Conservation (phyloP, 1,139 yeast genomes). For the Geotrichum restrictum region DNA sequence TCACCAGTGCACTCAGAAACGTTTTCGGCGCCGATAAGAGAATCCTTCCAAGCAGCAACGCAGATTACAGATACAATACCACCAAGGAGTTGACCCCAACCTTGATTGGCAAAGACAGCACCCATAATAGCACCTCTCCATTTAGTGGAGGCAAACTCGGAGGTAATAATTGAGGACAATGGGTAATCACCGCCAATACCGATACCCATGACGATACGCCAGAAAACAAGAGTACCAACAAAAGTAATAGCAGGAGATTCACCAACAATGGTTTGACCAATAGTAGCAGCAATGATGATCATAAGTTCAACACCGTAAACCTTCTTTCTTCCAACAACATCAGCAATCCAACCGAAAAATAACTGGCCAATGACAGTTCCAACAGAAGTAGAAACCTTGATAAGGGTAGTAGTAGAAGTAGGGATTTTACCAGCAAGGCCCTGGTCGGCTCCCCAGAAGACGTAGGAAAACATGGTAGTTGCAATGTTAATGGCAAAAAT, state of each 20-base stretch:
- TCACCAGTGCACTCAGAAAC: conserved; percentile 53
- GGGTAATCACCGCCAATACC: conserved; percentile 99
- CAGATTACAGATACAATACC: conserved; percentile 39
- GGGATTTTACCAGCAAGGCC: conserved; percentile 49
- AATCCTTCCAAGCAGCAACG: conserved; percentile 41
- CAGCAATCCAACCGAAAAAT: conserved; percentile 76
- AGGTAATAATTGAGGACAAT: conserved; percentile 63
- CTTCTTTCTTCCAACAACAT: conserved; percentile 75
- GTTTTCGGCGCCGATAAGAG: conserved; percentile 66
- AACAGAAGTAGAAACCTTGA: conserved; percentile 82
- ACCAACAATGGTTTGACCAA: conserved; percentile 60
- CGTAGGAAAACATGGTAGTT: conserved; percentile 51
- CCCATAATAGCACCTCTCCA: conserved; percentile 44
- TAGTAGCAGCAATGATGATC: conserved; percentile 71
- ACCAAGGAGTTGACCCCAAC: conserved; percentile 45
- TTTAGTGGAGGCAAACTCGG: conserved; percentile 38
- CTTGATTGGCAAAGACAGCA: conserved; percentile 43
- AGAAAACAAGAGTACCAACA: conserved; percentile 56
- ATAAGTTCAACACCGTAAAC: conserved; percentile 83
- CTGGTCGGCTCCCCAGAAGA: conserved; percentile 51
- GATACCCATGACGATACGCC: conserved; percentile 38
- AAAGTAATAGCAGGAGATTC: conserved; percentile 56
- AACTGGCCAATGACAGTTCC: conserved; percentile 60
- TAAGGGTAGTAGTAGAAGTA: conserved; percentile 62
- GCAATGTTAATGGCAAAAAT: conserved; percentile 85